A percentile compares a stretch with the other conserved stretches of the same genome.
Evolutionary conservation across 768 basidiomycete genomes (phyloP).

Genomic region (Gloeostereum incarnatum): DNA sequence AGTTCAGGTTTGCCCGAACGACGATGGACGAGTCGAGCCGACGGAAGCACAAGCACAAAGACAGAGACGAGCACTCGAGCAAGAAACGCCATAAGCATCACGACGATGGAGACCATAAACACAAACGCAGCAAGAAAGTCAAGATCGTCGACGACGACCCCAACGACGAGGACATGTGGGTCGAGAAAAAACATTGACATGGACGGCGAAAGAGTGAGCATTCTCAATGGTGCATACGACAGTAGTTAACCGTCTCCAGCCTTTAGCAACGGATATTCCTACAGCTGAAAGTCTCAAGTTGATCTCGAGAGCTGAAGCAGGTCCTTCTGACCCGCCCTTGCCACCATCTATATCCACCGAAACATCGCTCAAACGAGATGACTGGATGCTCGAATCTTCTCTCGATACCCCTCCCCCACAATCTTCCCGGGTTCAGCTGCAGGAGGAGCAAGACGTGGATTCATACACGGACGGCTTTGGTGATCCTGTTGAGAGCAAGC

Average conservation of each 20-base stretch:
- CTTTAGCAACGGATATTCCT: conserved; percentile 66
- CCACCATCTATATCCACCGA: conserved; percentile 39
- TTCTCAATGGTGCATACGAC: conserved; percentile 3
- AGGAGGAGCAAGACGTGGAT: conserved; percentile 31
- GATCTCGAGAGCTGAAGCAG: conserved; percentile 45
- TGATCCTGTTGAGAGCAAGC: conserved; percentile 31
- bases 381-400: conserved; percentile 79
- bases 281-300: conserved; percentile 64
- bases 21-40: too few species aligned
- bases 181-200: conserved; percentile 81
- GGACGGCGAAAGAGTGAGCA: conserved; percentile 64
- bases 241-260: conserved; percentile 22
- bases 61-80: conserved; percentile 28
- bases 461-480: conserved; percentile 61
- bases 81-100: conserved; percentile 36
- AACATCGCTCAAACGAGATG: conserved; percentile 55
- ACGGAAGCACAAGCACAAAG: conserved; percentile 13
- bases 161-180: conserved; percentile 72
- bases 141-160: conserved; percentile 64
- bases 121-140: conserved; percentile 27
- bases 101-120: conserved; percentile 19
- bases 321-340: conserved; percentile 34
- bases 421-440: conserved; percentile 12
- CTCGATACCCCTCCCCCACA: conserved; percentile 18
- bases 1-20: too few species aligned